Evolutionary conservation across 495 filamentous ascomycete species (phyloP), one percentile per base, ranked within the genome.

Genomic region (Friedmanniomyces simplex): DNA sequence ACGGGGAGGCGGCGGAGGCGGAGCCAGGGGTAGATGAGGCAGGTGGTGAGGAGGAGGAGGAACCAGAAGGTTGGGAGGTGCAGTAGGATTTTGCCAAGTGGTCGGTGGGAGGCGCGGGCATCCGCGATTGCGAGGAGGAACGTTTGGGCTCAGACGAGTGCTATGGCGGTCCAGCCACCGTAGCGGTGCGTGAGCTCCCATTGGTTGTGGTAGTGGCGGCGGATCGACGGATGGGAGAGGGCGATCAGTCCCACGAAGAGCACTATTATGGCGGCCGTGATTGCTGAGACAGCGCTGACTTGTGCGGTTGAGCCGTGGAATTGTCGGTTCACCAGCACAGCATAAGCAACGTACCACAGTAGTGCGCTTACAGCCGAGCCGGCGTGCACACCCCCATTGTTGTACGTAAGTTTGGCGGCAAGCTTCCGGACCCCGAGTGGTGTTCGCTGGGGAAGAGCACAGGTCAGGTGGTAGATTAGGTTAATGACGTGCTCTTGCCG

Each of bases 141-240:
- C 10, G 69, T 59, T 39, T 75, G 72, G 1, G 68, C 70, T 77
- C 83, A 84, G 69, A 86, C 82, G n/a, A 86, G 70, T 1, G 71
- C 72, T 14, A 87, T 64, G 8, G 73, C 73, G 0, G 71, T 69
- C 85, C 84, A 89, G 32, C 82, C 83, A 22, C 77, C 76, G 63
- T 81, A 87, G 20, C 85, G 78, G 63, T 89, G 85, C 49, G 79
- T 76, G 49, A 73, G 70, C 68, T 89, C 85, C 62, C 87, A 89
- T 51, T 74, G 71, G 71, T 88, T 78, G 67, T 88, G 84, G 53
- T 72, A 69, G 21, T 65, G 70, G 25, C 71, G 67, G 16, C 84
- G 77, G 14, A 86, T 62, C 0, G 65, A 50, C 0, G 84, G 84
- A 63, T 76, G 67, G 11, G 69, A 67, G 18, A 72, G 66, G 8